phyloP scores from a whole-genome alignment of 1,284 basidiomycete genomes.

The Dichomitus squalens region DNA sequence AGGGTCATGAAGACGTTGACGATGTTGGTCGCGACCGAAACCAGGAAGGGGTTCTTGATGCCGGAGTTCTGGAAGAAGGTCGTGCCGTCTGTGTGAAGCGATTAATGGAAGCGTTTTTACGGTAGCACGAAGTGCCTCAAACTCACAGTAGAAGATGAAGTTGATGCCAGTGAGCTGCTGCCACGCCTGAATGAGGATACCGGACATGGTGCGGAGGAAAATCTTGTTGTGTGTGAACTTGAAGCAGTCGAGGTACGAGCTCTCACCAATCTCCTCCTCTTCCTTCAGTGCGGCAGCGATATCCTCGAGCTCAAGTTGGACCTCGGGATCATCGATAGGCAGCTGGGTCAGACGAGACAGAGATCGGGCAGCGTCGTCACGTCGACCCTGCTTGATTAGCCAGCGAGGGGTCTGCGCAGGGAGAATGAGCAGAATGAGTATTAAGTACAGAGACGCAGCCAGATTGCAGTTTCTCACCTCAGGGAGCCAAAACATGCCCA shows the following conservation, averaged over 20 bases:
- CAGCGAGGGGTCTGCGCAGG: constrained; percentile 74
- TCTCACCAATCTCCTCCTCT: constrained; percentile 57
- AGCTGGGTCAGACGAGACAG: constrained; percentile 64
- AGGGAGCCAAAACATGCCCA: constrained; percentile 69
- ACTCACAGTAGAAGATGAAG: constrained; percentile 73
- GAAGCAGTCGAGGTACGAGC: constrained; percentile 70
- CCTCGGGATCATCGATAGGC: constrained; percentile 48
- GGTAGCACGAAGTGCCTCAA: neutral
- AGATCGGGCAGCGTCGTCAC: constrained; percentile 61
- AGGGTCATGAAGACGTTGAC: constrained; percentile 76
- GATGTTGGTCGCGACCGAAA: constrained; percentile 69
- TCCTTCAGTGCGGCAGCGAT: constrained; percentile 71
- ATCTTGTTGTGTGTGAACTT: constrained; percentile 51
- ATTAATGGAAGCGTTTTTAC: no score
- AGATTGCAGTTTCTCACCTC: constrained; percentile 45
- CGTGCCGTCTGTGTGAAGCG: constrained; percentile 64
- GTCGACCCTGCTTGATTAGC: constrained; percentile 71
- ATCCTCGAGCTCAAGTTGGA: constrained; percentile 65
- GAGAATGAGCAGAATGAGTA: constrained; percentile 11
- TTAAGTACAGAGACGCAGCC: constrained; percentile 1
- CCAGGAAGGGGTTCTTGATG: constrained; percentile 72
- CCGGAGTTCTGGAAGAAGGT: constrained; percentile 76
- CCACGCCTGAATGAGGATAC: constrained; percentile 74
- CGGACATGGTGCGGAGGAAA: constrained; percentile 75
- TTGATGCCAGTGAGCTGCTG: constrained; percentile 88